Base-by-base conservation (phyloP, 2,329 filamentous ascomycete species). In the Fusarium cyanostomum region DNA sequence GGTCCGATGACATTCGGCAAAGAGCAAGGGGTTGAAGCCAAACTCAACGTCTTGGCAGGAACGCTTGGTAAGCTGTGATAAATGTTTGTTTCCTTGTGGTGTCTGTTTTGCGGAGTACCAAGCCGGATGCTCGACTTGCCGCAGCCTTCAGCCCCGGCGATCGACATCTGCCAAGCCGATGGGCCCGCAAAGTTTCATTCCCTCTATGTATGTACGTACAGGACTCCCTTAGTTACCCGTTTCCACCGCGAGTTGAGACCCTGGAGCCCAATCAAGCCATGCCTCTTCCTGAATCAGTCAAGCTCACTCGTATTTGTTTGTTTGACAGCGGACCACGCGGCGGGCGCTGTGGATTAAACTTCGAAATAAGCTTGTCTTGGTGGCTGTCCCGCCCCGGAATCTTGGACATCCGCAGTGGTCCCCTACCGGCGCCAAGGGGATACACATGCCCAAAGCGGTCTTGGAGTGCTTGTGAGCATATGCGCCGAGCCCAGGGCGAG, bases 361-460 rank as follows among this genome's bases (percentile, higher is more conserved):
- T 69, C 51, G 52, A 66, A 66, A 69, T 69, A 69, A 69, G 66
- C 66, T 69, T 69, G 66, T 69, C 57, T 68, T 39, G 28, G 30
- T 61, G 53, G 52, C 59, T 56, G 42, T 13, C 28, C 37, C 37
- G 15, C 31, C 31, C 24, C 52, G 56, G 56, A 43, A 58, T 38
- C 50, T 69, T 50, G 49, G 48, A 15, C 54, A 56, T 69, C 55
- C 52, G 66, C 41, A 31, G 41, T 38, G 21, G 24, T n/a, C 34
- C 39, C 50, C 27, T 64, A 44, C 43, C 10, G 9, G 16, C 50
- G 27, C 49, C 43, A 55, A 55, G 51, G 59, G 41, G 44, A 24
- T n/a, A 26, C 34, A 15, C 6, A 7, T 54, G 35, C 46, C 12
- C n/a, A 28, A 37, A 62, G 35, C 24, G 38, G 35, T n/a, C 7